phyloP scores from a whole-genome alignment of 129 eudicot species.

The Arctium minus region DNA sequence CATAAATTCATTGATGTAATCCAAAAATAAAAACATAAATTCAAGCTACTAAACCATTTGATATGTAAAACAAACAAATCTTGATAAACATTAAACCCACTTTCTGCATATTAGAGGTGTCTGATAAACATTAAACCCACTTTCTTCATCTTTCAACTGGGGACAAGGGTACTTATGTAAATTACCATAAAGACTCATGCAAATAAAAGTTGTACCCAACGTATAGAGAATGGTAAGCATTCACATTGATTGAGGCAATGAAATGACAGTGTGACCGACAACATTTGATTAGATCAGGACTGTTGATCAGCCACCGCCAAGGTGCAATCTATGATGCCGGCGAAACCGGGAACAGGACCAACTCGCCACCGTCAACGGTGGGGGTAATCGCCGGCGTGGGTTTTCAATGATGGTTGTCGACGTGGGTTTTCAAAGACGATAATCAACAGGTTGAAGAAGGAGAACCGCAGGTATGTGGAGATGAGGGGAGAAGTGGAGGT shows the following conservation, averaged over 20 bases:
- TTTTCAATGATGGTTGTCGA: no score
- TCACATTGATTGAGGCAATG: background rate
- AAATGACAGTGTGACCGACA: background rate
- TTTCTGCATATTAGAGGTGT: no score
- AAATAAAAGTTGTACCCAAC: background rate
- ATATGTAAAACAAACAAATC: no score
- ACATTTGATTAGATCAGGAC: background rate
- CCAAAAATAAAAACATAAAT: no score
- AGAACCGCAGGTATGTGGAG: no score
- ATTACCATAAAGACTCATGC: background rate
- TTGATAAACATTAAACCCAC: no score
- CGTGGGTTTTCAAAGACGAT: no score
- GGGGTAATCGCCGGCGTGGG: background rate
- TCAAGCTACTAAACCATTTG: no score
- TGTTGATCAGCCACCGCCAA: background rate
- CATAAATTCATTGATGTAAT: no score
- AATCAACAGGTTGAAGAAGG: no score
- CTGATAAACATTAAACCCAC: no score
- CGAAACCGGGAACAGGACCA: background rate
- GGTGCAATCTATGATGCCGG: background rate
- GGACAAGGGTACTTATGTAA: background rate
- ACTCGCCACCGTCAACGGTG: slow-evolving; percentile 1
- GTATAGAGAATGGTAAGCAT: background rate
- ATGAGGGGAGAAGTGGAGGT: no score
- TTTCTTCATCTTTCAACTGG: background rate